Conservation (phyloP, 306 rosid species). For the Potentilla sterilis region DNA sequence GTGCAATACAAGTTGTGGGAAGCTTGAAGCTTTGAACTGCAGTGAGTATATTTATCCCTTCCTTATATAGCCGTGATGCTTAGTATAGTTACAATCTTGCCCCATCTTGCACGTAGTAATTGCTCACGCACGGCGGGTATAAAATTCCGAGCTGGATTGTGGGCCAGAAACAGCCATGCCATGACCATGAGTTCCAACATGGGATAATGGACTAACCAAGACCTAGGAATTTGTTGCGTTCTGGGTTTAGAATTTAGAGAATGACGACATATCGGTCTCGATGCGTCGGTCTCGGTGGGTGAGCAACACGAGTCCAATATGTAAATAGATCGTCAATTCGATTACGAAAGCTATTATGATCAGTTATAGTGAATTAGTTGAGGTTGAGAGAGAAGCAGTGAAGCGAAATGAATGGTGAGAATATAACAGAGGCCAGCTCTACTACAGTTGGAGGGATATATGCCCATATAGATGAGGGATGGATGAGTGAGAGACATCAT, state of each 20-base stretch:
- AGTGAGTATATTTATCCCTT: background rate
- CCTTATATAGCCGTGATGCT: conserved; percentile 16
- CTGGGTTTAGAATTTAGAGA: no score
- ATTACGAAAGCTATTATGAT: background rate
- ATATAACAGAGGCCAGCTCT: background rate
- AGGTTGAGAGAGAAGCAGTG: background rate
- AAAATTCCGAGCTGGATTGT: background rate
- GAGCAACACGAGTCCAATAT: background rate
- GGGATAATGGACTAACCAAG: background rate
- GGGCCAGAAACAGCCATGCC: background rate
- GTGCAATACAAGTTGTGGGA: background rate
- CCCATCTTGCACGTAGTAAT: background rate
- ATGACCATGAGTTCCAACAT: background rate
- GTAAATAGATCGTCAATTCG: background rate
- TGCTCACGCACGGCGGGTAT: background rate
- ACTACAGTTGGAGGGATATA: background rate
- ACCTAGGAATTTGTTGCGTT: no score
- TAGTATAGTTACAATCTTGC: conserved; percentile 1
- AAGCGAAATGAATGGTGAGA: background rate
- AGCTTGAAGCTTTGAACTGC: background rate
- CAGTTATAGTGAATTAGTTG: background rate
- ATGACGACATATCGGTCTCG: no score
- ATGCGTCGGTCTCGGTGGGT: background rate
- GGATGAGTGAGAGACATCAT: no score
- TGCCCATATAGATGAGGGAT: background rate